Percentiles rank a stretch among this genome's conserved stretches.
phyloP scores from a whole-genome alignment of 192 early-diverging fungal genomes.

The Backusella parvicylindrica region DNA sequence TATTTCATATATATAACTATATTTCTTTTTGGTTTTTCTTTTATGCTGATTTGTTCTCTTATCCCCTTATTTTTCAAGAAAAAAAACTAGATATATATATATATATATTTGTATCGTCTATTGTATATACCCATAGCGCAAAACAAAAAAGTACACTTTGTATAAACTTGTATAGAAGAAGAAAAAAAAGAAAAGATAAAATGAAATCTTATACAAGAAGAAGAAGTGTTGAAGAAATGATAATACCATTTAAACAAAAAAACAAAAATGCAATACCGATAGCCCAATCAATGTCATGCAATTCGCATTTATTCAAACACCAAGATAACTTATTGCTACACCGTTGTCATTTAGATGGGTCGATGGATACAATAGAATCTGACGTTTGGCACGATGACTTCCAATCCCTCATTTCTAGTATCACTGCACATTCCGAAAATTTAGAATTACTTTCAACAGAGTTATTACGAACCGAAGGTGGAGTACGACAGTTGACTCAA shows the following conservation, averaged over 20 bases:
- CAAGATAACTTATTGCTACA: background rate
- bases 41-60: background rate
- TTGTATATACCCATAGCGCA: background rate
- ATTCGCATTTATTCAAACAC: background rate
- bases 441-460: conserved; percentile 30
- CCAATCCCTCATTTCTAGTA: conserved; percentile 11
- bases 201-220: background rate
- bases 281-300: background rate
- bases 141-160: background rate
- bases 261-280: background rate
- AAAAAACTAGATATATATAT: background rate
- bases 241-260: background rate
- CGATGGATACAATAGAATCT: background rate
- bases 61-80: background rate
- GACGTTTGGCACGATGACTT: conserved; percentile 25
- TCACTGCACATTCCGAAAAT: conserved; percentile 24
- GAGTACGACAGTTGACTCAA: conserved; percentile 14
- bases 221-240: background rate
- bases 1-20: background rate
- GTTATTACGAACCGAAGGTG: conserved; percentile 15
- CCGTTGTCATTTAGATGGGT: background rate
- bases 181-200: background rate
- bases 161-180: background rate
- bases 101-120: background rate
- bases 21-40: background rate